Base-by-base conservation (phyloP, 305 asterid genomes). In the Petunia hybrid region DNA sequence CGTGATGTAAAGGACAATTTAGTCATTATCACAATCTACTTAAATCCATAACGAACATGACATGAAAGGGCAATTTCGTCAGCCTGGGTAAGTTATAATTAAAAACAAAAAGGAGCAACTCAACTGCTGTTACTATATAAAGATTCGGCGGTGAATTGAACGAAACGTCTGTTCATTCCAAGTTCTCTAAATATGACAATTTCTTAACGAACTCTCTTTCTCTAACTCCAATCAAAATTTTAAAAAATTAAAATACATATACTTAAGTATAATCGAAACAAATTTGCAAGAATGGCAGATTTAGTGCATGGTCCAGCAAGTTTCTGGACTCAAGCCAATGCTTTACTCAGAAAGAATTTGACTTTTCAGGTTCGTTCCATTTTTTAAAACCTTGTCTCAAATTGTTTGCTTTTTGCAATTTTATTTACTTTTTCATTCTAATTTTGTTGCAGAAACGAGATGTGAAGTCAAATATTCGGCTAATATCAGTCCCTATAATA, bases 261-360 rank as follows among this genome's bases (percentile, higher is more conserved):
- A 63, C 13, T 63, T 10, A 9, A 38, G 35, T 8, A 57, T 14
- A n/a, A 1, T 4, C 35, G 4, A 63, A 63, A 53, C 57, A 53
- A 51, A 53, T 13, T 9, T 39, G 48, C 35, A 12, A 14, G 12
- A 2, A 40, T 63, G 69, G 69, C 69, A 43, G n/a, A 36, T 57
- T 57, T 90, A 94, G 92, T 85, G 68, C 97, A 88, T 63, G 94
- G 91, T 51, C 89, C 88, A 66, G 87, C 98, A 53, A 94, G 90
- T 81, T 92, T 89, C 75, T 88, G 92, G 92, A 93, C 97, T 39
- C 99, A 93, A 89, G 97, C 99, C 13, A 86, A 95, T 90, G 99
- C 99, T 85, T 83, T 95, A 85, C 93, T 95, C 62, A 85, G 95
- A 86, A 93, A 95, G 88, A 95, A 95, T 84, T 83, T 95, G 83